A percentile compares a stretch with the other conserved stretches of the same genome.
Evolutionary conservation across 805 yeast genomes (phyloP).

Genomic region (Myxozyma nipponensis): DNA sequence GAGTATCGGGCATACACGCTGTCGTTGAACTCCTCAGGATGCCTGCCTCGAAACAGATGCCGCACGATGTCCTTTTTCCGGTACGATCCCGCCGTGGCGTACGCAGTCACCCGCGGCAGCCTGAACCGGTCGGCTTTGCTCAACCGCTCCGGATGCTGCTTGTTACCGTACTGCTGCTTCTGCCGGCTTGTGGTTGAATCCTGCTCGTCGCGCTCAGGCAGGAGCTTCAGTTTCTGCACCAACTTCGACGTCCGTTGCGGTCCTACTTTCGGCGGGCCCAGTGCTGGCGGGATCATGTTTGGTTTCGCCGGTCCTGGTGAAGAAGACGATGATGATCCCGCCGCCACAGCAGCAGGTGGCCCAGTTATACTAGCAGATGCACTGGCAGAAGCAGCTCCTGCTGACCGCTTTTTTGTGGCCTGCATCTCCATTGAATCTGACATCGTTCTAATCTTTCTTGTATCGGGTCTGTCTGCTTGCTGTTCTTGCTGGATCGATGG

Average conservation of each 20-base stretch:
- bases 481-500: neutral
- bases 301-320: slow-evolving; percentile 1
- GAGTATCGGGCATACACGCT: slow-evolving; percentile 90
- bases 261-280: slow-evolving; percentile 32
- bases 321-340: neutral
- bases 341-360: neutral
- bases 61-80: slow-evolving; percentile 80
- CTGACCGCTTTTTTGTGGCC: neutral
- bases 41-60: slow-evolving; percentile 68
- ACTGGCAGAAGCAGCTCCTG: neutral
- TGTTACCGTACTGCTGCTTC: slow-evolving; percentile 74
- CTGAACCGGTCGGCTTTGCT: slow-evolving; percentile 81
- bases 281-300: slow-evolving; percentile 4
- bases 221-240: slow-evolving; percentile 80
- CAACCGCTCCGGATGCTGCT: slow-evolving; percentile 79
- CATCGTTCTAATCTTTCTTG: neutral
- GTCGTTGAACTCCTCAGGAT: slow-evolving; percentile 86
- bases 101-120: slow-evolving; percentile 91
- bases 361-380: neutral
- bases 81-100: slow-evolving; percentile 92
- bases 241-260: slow-evolving; percentile 76
- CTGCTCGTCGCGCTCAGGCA: slow-evolving; percentile 51
- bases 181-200: slow-evolving; percentile 36
- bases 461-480: neutral
- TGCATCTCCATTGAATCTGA: neutral